phyloP scores from a whole-genome alignment of 805 yeast species.

The Cyberlindnera veronae region DNA sequence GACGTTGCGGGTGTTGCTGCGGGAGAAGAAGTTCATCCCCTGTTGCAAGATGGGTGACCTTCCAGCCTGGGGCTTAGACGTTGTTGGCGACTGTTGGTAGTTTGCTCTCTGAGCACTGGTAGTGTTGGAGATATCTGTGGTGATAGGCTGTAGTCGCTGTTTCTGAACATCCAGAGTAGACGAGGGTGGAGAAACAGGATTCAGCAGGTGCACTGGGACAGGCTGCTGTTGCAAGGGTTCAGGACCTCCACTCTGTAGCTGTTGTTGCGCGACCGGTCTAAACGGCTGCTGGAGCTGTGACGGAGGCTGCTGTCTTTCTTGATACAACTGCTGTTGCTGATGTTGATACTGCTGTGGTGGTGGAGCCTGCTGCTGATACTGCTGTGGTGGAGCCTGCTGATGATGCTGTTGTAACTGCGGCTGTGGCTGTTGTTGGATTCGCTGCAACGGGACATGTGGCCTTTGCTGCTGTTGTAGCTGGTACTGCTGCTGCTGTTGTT shows the following conservation, averaged over 20 bases:
- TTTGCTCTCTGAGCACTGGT: constrained; percentile 9
- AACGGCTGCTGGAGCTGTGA: constrained; percentile 7
- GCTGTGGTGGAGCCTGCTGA: constrained; percentile 24
- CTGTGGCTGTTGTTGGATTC: constrained; percentile 2
- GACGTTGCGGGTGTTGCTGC: constrained; percentile 21
- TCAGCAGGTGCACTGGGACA: constrained; percentile 7
- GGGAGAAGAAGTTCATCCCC: constrained; percentile 34
- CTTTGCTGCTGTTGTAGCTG: constrained; percentile 21
- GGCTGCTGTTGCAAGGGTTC: constrained; percentile 22
- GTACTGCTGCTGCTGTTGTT: constrained; percentile 8
- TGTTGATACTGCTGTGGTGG: constrained; percentile 3
- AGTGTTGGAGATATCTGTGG: constrained; percentile 11
- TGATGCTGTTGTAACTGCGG: constrained; percentile 21
- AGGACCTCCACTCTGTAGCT: constrained; percentile 3
- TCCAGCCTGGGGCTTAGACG: constrained; percentile 14
- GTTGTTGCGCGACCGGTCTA: constrained; percentile 11
- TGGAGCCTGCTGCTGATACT: constrained; percentile 11
- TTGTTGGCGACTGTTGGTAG: constrained; percentile 19
- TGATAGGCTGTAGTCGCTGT: constrained; percentile 12
- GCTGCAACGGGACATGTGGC: constrained; percentile 13
- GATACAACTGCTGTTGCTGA: constrained; percentile 12
- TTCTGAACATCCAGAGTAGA: not conserved
- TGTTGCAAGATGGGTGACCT: constrained; percentile 38
- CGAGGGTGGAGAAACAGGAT: not conserved
- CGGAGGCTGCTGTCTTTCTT: not conserved